These are phyloP conservation scores for Marchantia paleacea DNA, from an alignment of 225 moss, liverwort and hornwort genomes.

Conservation along the genomic window DNA sequence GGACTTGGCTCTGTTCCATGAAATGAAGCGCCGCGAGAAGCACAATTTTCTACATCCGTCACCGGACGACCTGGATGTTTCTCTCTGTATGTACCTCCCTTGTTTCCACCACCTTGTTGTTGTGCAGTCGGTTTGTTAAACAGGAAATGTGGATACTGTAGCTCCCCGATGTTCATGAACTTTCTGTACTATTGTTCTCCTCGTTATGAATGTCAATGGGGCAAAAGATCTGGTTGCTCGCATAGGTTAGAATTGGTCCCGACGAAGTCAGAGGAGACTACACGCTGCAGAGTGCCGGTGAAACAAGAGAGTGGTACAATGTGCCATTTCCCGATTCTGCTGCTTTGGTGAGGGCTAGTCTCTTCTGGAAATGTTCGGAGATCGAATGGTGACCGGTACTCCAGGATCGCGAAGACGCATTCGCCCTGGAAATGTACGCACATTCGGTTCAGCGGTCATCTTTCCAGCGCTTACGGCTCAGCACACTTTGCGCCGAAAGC, in stretches of 20 bases:
- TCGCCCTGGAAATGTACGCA: neutral
- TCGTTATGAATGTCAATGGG: neutral
- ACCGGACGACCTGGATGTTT: constrained; percentile 43
- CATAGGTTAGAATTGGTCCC: neutral
- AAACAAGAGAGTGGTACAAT: neutral
- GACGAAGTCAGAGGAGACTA: neutral
- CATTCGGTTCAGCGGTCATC: neutral
- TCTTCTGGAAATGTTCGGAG: neutral
- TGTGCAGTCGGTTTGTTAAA: neutral
- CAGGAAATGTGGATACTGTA: neutral
- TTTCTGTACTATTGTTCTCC: neutral
- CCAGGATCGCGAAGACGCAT: neutral
- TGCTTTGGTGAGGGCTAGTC: neutral
- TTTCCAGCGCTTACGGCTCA: neutral
- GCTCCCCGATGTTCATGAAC: neutral
- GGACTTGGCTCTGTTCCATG: constrained; percentile 51
- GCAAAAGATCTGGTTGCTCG: neutral
- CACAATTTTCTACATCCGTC: constrained; percentile 45
- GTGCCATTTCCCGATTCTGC: neutral
- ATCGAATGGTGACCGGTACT: neutral
- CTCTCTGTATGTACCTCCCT: constrained; percentile 36
- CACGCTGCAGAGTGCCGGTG: neutral
- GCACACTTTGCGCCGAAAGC: neutral
- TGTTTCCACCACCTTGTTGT: neutral
- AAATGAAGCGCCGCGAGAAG: constrained; percentile 52